These are phyloP conservation scores for Daldinia decipiens DNA, from an alignment of 495 filamentous ascomycete genomes.

Conservation along the genomic window DNA sequence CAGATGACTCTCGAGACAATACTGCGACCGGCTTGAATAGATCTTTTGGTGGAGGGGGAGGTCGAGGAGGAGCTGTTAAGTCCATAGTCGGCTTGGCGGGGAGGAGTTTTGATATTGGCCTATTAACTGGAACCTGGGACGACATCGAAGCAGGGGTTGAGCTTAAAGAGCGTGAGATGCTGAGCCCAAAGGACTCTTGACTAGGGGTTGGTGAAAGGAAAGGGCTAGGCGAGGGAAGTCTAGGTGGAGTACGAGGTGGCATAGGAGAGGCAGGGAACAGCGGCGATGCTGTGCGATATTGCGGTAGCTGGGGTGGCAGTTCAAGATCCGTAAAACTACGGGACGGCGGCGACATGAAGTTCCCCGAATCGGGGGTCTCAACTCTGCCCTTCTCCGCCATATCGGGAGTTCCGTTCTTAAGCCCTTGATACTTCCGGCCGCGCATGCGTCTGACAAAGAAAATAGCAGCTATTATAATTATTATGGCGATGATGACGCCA, in stretches of 20 bases:
- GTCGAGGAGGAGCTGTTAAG: slow-evolving; percentile 32
- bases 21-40: slow-evolving; percentile 46
- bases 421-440: slow-evolving; percentile 47
- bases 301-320: slow-evolving; percentile 21
- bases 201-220: slow-evolving; percentile 31
- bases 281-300: slow-evolving; percentile 27
- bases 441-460: slow-evolving; percentile 55
- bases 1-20: slow-evolving; percentile 22
- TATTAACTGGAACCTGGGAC: slow-evolving; percentile 16
- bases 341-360: slow-evolving; percentile 27
- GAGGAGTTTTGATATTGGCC: slow-evolving; percentile 30
- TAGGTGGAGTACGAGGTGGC: slow-evolving; percentile 26
- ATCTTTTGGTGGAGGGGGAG: slow-evolving; percentile 17
- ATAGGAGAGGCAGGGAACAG: slow-evolving; percentile 16
- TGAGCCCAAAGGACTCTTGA: slow-evolving; percentile 54
- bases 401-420: slow-evolving; percentile 54
- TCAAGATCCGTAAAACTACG: slow-evolving; percentile 19
- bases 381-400: slow-evolving; percentile 46
- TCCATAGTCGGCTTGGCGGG: slow-evolving; percentile 29
- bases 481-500: slow-evolving; percentile 54
- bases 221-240: slow-evolving; percentile 38
- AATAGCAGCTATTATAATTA: slow-evolving; percentile 53
- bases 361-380: slow-evolving; percentile 33
- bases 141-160: slow-evolving; percentile 28
- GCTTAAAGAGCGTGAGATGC: slow-evolving; percentile 51